A percentile compares a stretch with the other conserved stretches of the same genome.
Evolutionary conservation across 1,284 basidiomycete genomes (phyloP).

Genomic region (Hortiboletus rubellus): DNA sequence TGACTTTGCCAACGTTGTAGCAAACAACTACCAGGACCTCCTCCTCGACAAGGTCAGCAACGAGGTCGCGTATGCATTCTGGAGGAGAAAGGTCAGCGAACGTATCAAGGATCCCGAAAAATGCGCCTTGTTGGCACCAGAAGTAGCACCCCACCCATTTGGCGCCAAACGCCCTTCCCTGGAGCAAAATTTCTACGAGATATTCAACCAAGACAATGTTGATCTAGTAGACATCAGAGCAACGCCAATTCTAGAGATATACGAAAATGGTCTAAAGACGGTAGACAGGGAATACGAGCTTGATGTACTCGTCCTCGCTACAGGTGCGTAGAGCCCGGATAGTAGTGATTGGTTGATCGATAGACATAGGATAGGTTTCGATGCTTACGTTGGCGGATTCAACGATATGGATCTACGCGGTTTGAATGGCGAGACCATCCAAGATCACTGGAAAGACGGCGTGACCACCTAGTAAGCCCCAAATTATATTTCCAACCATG

Average conservation of each 20-base stretch:
- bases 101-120: conserved; percentile 15
- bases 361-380: conserved; percentile 8
- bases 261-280: conserved; percentile 8
- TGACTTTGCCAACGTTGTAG: not conserved
- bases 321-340: conserved; percentile 1
- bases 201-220: conserved; percentile 17
- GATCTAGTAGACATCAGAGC: conserved; percentile 16
- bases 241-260: conserved; percentile 13
- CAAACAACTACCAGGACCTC: conserved; percentile 7
- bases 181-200: conserved; percentile 17
- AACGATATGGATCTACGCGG: conserved; percentile 13
- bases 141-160: conserved; percentile 5
- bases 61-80: conserved; percentile 11
- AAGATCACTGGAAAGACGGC: conserved; percentile 18
- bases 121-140: conserved; percentile 15
- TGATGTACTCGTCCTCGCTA: conserved; percentile 16
- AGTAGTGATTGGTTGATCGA: too few relatives aligned
- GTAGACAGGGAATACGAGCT: conserved; percentile 9
- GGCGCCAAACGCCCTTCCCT: conserved; percentile 5
- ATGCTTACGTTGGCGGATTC: conserved; percentile 4
- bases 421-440: conserved; percentile 10
- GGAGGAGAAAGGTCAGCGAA: conserved; percentile 14
- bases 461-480: conserved; percentile 17
- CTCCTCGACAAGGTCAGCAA: not conserved
- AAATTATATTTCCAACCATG: too few relatives aligned